Conservation (phyloP, 2,329 filamentous ascomycete genomes). For the Fusarium sp. region DNA sequence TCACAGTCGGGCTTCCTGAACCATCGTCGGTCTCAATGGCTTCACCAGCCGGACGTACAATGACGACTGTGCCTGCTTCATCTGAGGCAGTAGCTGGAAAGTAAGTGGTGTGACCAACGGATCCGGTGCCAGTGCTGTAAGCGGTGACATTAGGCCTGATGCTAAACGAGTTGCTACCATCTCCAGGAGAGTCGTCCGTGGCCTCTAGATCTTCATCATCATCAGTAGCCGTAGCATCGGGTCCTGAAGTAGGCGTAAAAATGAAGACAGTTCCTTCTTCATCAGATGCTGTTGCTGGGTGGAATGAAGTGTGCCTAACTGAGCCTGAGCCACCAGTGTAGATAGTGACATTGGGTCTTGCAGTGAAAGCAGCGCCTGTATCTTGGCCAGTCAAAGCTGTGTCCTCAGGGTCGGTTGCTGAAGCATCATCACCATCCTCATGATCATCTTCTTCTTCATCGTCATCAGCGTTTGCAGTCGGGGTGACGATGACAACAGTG, state of each 20-base stretch:
- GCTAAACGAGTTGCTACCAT: neutral
- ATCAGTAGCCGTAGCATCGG: neutral
- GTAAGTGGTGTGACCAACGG: neutral
- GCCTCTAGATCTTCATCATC: neutral
- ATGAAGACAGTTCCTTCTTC: no score
- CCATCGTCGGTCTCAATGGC: neutral
- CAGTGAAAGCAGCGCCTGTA: neutral
- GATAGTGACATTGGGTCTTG: neutral
- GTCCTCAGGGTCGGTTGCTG: neutral
- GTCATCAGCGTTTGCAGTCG: neutral
- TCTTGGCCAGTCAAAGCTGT: neutral
- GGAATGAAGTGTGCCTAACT: no score
- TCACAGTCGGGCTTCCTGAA: neutral
- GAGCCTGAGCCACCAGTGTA: neutral
- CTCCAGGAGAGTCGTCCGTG: neutral
- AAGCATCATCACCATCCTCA: neutral
- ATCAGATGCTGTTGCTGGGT: no score
- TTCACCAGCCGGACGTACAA: neutral
- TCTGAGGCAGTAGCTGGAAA: neutral
- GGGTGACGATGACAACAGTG: conserved; percentile 3
- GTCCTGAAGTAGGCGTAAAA: no score
- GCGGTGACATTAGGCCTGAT: neutral
- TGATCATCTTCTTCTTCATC: neutral
- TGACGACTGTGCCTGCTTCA: conserved; percentile 8
- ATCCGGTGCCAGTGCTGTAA: neutral